Evolutionary conservation across 106 monocot species (phyloP).

Genomic region (Phalaenopsis equestris): DNA sequence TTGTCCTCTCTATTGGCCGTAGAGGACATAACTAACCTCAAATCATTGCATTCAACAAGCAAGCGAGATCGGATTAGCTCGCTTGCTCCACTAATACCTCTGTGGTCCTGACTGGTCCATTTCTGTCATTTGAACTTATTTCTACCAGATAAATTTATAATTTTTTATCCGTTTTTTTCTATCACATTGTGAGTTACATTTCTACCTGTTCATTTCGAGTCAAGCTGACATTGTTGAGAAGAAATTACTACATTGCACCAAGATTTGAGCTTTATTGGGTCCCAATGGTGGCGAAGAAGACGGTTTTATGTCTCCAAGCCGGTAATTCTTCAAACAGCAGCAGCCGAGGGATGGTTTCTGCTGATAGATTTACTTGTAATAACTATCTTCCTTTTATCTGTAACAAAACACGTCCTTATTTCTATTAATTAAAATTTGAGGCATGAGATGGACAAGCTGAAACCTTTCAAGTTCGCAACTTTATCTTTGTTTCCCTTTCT

Average conservation of each 20-base stretch:
- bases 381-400: not conserved
- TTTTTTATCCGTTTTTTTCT: not conserved
- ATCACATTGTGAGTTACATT: not conserved
- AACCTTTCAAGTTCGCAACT: not conserved
- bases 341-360: conserved; percentile 9
- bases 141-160: not conserved
- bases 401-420: not conserved
- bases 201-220: not conserved
- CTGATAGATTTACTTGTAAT: not conserved
- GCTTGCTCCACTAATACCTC: not conserved
- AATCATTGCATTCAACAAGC: not conserved
- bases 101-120: not conserved
- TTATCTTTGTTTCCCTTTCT: not conserved
- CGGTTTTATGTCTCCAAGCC: conserved; percentile 8
- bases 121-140: conserved; percentile 3
- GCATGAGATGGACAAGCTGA: not conserved
- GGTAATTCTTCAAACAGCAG: not conserved
- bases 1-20: not conserved
- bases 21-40: not conserved
- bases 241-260: no score
- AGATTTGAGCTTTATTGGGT: not conserved
- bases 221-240: no score
- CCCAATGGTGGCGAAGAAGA: not conserved
- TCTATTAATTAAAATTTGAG: not conserved
- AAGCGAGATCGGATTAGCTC: not conserved